Conservation (phyloP, 495 filamentous ascomycete genomes). For the Delitschia confertaspora region DNA sequence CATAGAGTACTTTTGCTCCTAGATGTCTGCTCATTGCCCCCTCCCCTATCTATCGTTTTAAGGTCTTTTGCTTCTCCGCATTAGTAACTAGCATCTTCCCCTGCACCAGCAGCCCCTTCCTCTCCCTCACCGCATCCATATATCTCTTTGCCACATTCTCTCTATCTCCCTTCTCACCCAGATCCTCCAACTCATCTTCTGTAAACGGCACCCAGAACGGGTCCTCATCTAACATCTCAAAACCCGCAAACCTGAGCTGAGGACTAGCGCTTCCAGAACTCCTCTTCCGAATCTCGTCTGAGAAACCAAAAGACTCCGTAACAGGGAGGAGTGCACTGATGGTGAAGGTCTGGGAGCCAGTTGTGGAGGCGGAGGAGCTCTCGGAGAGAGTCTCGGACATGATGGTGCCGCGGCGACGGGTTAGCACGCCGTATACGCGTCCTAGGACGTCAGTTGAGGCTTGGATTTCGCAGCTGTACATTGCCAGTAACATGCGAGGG, state of each 20-base stretch:
- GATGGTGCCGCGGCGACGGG: conserved; percentile 80
- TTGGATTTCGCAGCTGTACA: conserved; percentile 97
- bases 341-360: conserved; percentile 87
- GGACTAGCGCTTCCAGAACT: conserved; percentile 85
- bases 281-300: conserved; percentile 88
- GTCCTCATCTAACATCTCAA: conserved; percentile 82
- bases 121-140: conserved; percentile 74
- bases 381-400: conserved; percentile 86
- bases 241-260: conserved; percentile 87
- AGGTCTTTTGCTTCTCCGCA: conserved; percentile 97
- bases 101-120: conserved; percentile 82
- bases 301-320: conserved; percentile 91
- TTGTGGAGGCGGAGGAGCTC: conserved; percentile 25
- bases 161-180: conserved; percentile 82
- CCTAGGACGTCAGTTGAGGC: conserved; percentile 91
- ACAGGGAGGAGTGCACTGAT: conserved; percentile 80
- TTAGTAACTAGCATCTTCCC: conserved; percentile 69
- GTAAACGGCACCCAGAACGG: conserved; percentile 97
- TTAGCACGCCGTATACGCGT: conserved; percentile 87
- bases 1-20: no score
- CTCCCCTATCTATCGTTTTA: conserved; percentile 60
- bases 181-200: conserved; percentile 92
- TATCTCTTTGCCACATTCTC: conserved; percentile 96
- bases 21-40: no score
- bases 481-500: conserved; percentile 85